A percentile compares a stretch with the other conserved stretches of the same genome.
Evolutionary conservation across 2,329 filamentous ascomycete species (phyloP).

Genomic region (Pseudocercospora fuligena): DNA sequence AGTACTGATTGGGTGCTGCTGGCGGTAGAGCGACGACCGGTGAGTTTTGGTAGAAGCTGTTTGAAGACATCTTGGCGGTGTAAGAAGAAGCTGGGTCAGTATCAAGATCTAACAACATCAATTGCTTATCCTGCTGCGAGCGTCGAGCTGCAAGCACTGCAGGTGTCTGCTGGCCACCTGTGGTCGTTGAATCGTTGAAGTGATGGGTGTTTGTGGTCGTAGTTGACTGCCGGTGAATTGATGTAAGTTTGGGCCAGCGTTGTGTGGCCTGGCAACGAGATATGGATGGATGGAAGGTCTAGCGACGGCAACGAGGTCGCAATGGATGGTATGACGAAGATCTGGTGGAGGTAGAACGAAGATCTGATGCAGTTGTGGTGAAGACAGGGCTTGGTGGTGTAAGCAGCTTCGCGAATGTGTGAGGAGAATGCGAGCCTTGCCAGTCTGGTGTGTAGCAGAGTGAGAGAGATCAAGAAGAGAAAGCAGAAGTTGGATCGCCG

Average conservation of each 20-base stretch:
- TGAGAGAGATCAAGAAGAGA: not conserved
- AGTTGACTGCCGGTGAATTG: not conserved
- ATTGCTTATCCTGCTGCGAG: slow-evolving; percentile 36
- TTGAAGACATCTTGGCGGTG: slow-evolving; percentile 29
- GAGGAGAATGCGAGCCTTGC: not conserved
- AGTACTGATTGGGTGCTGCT: slow-evolving; percentile 44
- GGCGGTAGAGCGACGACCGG: slow-evolving; percentile 54
- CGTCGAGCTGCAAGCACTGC: slow-evolving; percentile 31
- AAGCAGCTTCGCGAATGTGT: slow-evolving; percentile 5
- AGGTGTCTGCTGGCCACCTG: slow-evolving; percentile 38
- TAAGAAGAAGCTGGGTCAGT: slow-evolving; percentile 38
- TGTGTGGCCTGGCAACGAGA: slow-evolving; percentile 6
- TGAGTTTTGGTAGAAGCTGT: slow-evolving; percentile 52
- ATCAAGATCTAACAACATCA: slow-evolving; percentile 40
- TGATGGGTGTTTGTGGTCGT: not conserved
- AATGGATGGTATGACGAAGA: slow-evolving; percentile 3
- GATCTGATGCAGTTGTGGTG: not conserved
- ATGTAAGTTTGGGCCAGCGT: not conserved
- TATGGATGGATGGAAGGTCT: slow-evolving; percentile 8
- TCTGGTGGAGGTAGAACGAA: slow-evolving; percentile 6
- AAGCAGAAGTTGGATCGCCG: slow-evolving; percentile 14
- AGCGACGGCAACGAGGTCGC: slow-evolving; percentile 16
- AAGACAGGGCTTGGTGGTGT: not conserved
- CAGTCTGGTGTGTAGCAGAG: not conserved
- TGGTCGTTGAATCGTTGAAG: slow-evolving; percentile 25